Evolutionary conservation across 192 early-diverging fungal species (phyloP), one percentile per base, ranked within the genome.

Genomic region (Backusella australiensis): DNA sequence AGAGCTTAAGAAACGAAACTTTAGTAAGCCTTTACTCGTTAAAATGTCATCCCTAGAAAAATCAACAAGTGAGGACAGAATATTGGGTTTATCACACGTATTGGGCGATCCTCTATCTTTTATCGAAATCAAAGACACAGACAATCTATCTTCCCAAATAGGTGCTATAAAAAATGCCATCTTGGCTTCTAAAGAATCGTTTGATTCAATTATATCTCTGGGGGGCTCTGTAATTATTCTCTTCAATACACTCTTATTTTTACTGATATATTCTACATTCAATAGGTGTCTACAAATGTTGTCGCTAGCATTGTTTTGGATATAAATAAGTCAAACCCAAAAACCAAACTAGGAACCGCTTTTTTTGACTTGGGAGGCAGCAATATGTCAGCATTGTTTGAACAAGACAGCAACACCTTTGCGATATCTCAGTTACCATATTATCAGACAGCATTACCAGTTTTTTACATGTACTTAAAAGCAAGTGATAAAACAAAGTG

Each of bases 381-480:
- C 4, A 72, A 74, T 56, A 46, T 74, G 63, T 49, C 68, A n/a
- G 15, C 59, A 29, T 42, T 78, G n/a, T 67, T 78, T 66, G 23
- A 74, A 15, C 23, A 26, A 7, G 32, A 67, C 11, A 39, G 34
- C 6, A 39, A 69, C 14, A 56, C 72, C 15, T 67, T 67, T 36
- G 71, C 59, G 8, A 72, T 78, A 32, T 53, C 41, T 23, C 77
- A 78, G 49, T 36, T 78, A 6, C 77, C 77, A 17, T 78, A 78
- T 41, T 73, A 73, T 17, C 77, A 78, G 52, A 68, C 71, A 32
- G 71, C 72, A 2, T 49, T 78, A 15, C 71, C 77, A 0, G 72
- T 78, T 26, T 72, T 78, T 34, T 72, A 72, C 67, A 52, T 72
- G 52, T 77, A 77, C 72, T 56, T 77, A 44, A 34, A 69, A 69